A percentile compares a stretch with the other conserved stretches of the same genome.
Conservation (phyloP, 2,329 filamentous ascomycete species). For the Colletotrichum paranaense region DNA sequence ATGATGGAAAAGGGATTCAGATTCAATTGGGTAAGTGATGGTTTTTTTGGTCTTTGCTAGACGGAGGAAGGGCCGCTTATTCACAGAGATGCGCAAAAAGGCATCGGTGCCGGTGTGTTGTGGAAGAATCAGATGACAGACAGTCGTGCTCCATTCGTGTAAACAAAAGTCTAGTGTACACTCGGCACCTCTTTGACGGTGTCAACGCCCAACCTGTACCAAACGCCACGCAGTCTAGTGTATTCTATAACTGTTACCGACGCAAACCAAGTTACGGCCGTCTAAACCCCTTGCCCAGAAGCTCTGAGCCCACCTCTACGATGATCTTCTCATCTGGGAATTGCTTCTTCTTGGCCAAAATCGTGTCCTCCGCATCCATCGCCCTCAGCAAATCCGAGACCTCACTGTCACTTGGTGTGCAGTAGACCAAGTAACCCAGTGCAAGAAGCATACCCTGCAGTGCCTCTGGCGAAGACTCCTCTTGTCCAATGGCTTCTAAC, state of each 20-base stretch:
- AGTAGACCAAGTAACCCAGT: constrained; percentile 81
- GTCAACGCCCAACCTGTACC: constrained; percentile 7
- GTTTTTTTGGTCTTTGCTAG: not conserved
- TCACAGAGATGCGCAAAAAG: not conserved
- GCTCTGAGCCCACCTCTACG: constrained; percentile 61
- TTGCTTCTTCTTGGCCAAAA: constrained; percentile 66
- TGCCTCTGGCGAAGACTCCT: constrained; percentile 74
- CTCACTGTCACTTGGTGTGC: constrained; percentile 75
- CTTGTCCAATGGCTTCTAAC: constrained; percentile 75
- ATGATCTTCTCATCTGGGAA: constrained; percentile 71
- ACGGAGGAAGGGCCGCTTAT: not conserved
- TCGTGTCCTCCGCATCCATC: constrained; percentile 77
- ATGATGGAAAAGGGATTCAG: not conserved
- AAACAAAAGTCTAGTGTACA: constrained; percentile 17
- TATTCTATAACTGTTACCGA: not conserved
- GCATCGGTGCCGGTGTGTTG: not conserved
- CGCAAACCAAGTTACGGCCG: constrained; percentile 38
- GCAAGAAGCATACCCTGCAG: constrained; percentile 81
- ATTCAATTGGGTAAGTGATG: not conserved
- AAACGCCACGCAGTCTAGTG: constrained; percentile 21
- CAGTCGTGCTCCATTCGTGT: not conserved
- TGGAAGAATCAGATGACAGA: not conserved
- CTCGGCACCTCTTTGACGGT: constrained; percentile 5
- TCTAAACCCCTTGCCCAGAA: constrained; percentile 62
- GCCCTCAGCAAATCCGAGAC: constrained; percentile 82